These are phyloP conservation scores for Ammopiptanthus mongolicus DNA, from an alignment of 306 rosid species.

Conservation along the genomic window DNA sequence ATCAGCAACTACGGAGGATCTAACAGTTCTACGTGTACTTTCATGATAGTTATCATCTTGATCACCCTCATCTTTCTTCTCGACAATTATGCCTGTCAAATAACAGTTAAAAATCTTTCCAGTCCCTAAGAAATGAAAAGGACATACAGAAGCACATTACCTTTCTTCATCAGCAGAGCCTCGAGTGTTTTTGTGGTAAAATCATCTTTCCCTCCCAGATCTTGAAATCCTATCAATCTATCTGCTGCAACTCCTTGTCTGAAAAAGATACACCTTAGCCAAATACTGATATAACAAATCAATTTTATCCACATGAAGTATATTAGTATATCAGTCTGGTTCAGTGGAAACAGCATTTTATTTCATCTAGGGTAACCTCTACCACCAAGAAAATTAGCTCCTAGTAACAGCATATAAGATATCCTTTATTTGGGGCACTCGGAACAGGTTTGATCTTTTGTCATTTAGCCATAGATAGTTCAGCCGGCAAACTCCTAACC, in stretches of 20 bases:
- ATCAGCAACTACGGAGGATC: constrained; percentile 52
- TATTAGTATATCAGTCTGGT: neutral
- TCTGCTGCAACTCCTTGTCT: constrained; percentile 85
- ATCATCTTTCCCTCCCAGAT: constrained; percentile 88
- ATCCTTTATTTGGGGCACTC: neutral
- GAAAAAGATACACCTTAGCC: constrained; percentile 16
- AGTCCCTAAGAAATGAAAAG: neutral
- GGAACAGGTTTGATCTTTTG: too few relatives aligned
- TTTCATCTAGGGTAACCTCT: neutral
- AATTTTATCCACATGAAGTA: neutral
- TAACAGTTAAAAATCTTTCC: constrained; percentile 20
- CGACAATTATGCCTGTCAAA: constrained; percentile 65
- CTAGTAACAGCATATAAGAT: neutral
- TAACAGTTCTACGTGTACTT: constrained; percentile 45
- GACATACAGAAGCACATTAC: constrained; percentile 32
- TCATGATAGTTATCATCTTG: constrained; percentile 51
- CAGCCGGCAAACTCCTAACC: too few relatives aligned
- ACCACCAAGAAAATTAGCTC: constrained; percentile 1
- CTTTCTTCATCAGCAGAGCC: constrained; percentile 69
- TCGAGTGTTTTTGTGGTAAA: constrained; percentile 58
- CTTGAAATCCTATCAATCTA: constrained; percentile 88
- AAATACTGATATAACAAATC: neutral
- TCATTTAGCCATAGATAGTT: too few relatives aligned
- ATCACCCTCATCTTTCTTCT: constrained; percentile 52
- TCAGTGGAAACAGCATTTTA: neutral